Evolutionary conservation across 129 eudicot genomes (phyloP).

Genomic region (Cynara cardunculus): DNA sequence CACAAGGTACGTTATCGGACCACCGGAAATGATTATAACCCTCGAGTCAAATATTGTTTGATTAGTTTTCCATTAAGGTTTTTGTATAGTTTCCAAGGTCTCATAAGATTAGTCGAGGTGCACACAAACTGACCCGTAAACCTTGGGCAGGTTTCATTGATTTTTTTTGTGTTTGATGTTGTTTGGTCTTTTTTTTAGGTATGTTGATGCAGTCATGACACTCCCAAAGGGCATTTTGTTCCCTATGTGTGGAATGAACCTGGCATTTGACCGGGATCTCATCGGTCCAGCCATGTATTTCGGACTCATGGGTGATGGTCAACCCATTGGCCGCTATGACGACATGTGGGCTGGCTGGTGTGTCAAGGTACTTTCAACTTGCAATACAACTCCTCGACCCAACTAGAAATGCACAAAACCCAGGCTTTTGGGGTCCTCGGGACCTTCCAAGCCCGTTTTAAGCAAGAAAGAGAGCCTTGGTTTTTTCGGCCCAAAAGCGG

Average conservation of each 20-base stretch:
- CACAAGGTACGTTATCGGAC: slow-evolving; percentile 40
- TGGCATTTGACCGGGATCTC: slow-evolving; percentile 77
- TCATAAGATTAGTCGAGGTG: neutral
- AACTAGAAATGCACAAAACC: neutral
- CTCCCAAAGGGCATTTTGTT: slow-evolving; percentile 83
- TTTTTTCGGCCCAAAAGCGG: neutral
- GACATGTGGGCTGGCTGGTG: slow-evolving; percentile 99
- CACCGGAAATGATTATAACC: neutral
- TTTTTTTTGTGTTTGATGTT: neutral
- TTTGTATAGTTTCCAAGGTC: no score
- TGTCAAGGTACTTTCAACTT: slow-evolving; percentile 49
- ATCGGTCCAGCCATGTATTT: slow-evolving; percentile 98
- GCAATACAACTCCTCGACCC: neutral
- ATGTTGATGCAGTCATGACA: slow-evolving; percentile 88
- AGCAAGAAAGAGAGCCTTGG: neutral
- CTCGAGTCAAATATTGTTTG: no score
- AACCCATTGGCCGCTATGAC: slow-evolving; percentile 92
- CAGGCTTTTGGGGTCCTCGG: neutral
- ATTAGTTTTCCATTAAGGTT: no score
- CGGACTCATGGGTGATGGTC: slow-evolving; percentile 99
- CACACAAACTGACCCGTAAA: neutral
- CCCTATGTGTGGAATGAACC: slow-evolving; percentile 98
- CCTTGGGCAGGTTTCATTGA: neutral
- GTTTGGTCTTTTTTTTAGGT: slow-evolving; percentile 39
- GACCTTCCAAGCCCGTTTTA: neutral